A percentile compares a stretch with the other conserved stretches of the same genome.
These are phyloP conservation scores for Suillus bovinus DNA, from an alignment of 768 basidiomycete species.

Conservation along the genomic window DNA sequence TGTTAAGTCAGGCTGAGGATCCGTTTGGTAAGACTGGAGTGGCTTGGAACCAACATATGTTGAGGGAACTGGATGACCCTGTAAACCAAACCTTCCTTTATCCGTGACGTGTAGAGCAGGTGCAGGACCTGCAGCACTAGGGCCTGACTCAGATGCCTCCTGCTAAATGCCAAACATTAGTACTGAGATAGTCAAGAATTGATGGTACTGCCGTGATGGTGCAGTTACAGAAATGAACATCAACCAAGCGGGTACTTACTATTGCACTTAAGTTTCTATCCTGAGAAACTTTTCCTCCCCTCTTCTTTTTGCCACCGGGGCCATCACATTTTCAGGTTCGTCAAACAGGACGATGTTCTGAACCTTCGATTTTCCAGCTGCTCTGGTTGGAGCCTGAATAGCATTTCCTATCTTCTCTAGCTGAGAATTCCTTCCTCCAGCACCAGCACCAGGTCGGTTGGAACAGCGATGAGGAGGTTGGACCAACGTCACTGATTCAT, in stretches of 20 bases:
- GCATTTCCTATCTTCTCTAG: background rate
- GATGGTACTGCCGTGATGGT: no score
- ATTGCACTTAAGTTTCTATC: background rate
- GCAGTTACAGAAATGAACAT: background rate
- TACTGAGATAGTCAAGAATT: background rate
- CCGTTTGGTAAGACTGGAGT: no score
- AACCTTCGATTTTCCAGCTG: background rate
- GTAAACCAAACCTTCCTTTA: no score
- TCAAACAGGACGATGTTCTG: background rate
- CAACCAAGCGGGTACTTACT: background rate
- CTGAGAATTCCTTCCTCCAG: background rate
- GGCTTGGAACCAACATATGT: no score
- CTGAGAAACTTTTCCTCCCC: background rate
- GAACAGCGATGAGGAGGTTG: background rate
- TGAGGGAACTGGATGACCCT: no score
- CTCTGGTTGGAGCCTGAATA: background rate
- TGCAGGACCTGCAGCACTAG: no score
- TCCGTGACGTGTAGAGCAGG: no score
- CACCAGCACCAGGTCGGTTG: background rate
- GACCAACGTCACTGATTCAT: background rate
- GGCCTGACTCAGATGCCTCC: no score
- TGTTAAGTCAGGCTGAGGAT: no score
- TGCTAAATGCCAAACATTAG: background rate
- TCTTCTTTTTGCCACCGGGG: background rate
- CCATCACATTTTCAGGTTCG: background rate